phyloP scores from a whole-genome alignment of 495 filamentous ascomycete genomes.

The Parathielavia appendiculata region DNA sequence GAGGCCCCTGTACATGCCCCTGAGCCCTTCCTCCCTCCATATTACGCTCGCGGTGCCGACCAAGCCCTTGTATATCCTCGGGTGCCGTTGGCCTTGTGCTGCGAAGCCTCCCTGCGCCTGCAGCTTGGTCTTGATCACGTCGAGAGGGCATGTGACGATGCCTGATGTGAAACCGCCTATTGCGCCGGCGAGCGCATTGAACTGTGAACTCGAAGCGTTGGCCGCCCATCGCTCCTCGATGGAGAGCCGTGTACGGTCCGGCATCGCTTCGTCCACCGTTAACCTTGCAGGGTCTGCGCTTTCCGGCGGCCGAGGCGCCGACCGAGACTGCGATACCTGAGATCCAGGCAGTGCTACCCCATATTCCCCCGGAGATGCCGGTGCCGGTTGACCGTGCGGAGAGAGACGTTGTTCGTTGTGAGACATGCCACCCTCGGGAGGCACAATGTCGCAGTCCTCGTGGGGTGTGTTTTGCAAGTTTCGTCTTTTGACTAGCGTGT shows the following conservation, averaged over 20 bases:
- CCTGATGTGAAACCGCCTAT: constrained; percentile 86
- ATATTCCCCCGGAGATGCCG: constrained; percentile 39
- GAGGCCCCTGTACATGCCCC: constrained; percentile 88
- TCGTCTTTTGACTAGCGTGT: background rate
- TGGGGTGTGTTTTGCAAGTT: background rate
- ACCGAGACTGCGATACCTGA: constrained; percentile 16
- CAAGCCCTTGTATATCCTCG: constrained; percentile 73
- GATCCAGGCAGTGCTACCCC: constrained; percentile 26
- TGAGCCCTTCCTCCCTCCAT: constrained; percentile 78
- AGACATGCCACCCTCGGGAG: constrained; percentile 41
- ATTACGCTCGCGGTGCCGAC: constrained; percentile 80
- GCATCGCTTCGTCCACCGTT: constrained; percentile 24
- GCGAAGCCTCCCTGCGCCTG: constrained; percentile 88
- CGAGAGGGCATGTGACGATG: constrained; percentile 91
- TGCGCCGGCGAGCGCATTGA: constrained; percentile 72
- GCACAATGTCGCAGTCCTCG: constrained; percentile 10
- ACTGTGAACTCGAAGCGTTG: constrained; percentile 44
- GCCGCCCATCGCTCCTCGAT: constrained; percentile 53
- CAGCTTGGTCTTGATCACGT: constrained; percentile 98
- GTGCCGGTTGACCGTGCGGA: constrained; percentile 32
- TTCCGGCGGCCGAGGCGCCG: constrained; percentile 9
- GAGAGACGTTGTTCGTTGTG: constrained; percentile 38
- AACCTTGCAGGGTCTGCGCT: constrained; percentile 1
- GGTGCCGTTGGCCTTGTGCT: constrained; percentile 38
- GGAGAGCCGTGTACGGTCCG: constrained; percentile 41